Evolutionary conservation across 192 early-diverging fungal species (phyloP).

Genomic region (Coemansia sp.): DNA sequence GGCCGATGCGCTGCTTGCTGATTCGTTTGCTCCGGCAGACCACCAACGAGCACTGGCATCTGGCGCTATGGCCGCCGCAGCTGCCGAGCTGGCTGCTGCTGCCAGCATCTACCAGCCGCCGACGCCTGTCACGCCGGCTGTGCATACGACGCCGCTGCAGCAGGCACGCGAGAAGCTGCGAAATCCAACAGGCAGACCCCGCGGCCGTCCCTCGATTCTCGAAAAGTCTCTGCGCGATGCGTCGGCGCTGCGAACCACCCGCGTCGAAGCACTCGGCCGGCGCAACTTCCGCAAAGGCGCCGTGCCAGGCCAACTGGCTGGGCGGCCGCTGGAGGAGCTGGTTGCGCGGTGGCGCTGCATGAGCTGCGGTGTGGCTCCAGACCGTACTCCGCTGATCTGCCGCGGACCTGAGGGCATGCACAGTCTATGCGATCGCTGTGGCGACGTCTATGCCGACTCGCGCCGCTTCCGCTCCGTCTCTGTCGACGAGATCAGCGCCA

Average conservation of each 20-base stretch:
- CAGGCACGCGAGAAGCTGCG: slow-evolving; percentile 37
- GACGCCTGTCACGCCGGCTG: slow-evolving; percentile 11
- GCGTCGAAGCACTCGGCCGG: slow-evolving; percentile 2
- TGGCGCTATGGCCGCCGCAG: neutral
- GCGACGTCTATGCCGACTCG: slow-evolving; percentile 17
- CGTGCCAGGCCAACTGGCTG: slow-evolving; percentile 22
- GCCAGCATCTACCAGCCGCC: neutral
- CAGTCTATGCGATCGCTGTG: slow-evolving; percentile 47
- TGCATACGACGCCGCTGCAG: slow-evolving; percentile 19
- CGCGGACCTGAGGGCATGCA: slow-evolving; percentile 53
- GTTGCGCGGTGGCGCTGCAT: slow-evolving; percentile 45
- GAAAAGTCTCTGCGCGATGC: slow-evolving; percentile 53
- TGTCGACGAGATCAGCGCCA: slow-evolving; percentile 20
- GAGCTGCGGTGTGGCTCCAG: slow-evolving; percentile 43
- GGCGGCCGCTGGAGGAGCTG: slow-evolving; percentile 48
- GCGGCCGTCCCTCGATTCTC: slow-evolving; percentile 50
- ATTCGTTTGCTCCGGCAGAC: neutral
- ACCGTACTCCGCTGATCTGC: slow-evolving; percentile 44
- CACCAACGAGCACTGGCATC: neutral
- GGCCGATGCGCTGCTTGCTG: neutral
- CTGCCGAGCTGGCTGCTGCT: neutral
- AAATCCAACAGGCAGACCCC: slow-evolving; percentile 48
- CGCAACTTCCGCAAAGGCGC: slow-evolving; percentile 15
- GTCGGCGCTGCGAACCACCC: slow-evolving; percentile 14
- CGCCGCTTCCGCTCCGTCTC: slow-evolving; percentile 26